phyloP scores from a whole-genome alignment of 2,329 filamentous ascomycete species.

The Neofusicoccum kwambonambiense region DNA sequence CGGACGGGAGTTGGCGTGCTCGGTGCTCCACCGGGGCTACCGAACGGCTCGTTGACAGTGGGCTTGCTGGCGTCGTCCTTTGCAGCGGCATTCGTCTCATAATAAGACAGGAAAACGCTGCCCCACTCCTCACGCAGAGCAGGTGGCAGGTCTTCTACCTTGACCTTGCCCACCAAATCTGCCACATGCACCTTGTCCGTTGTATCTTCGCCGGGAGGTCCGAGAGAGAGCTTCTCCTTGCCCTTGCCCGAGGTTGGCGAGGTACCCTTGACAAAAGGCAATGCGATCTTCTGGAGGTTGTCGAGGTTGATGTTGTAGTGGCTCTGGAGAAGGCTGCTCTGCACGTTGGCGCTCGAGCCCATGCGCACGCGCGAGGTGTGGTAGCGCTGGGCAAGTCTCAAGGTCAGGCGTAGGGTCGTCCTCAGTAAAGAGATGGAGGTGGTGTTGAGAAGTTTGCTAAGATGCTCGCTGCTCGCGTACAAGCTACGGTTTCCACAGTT shows the following conservation, averaged over 20 bases:
- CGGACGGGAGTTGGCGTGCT: constrained; percentile 74
- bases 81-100: constrained; percentile 47
- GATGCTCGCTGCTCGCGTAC: constrained; percentile 86
- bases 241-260: constrained; percentile 59
- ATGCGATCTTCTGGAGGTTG: constrained; percentile 77
- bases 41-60: constrained; percentile 28
- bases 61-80: constrained; percentile 25
- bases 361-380: constrained; percentile 82
- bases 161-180: constrained; percentile 74
- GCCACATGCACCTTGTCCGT: constrained; percentile 45
- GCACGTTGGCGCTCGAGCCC: constrained; percentile 59
- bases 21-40: constrained; percentile 48
- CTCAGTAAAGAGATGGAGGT: constrained; percentile 78
- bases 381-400: constrained; percentile 88
- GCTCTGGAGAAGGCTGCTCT: constrained; percentile 72
- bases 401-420: constrained; percentile 73
- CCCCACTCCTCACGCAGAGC: constrained; percentile 74
- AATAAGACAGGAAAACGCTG: constrained; percentile 77
- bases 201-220: constrained; percentile 30
- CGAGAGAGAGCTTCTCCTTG: constrained; percentile 66
- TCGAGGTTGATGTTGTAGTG: constrained; percentile 77
- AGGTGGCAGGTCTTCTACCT: constrained; percentile 47
- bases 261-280: constrained; percentile 73
- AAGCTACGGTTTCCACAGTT: constrained; percentile 96
- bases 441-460: constrained; percentile 86